phyloP scores from a whole-genome alignment of 305 asterid genomes.

The Vinca major region DNA sequence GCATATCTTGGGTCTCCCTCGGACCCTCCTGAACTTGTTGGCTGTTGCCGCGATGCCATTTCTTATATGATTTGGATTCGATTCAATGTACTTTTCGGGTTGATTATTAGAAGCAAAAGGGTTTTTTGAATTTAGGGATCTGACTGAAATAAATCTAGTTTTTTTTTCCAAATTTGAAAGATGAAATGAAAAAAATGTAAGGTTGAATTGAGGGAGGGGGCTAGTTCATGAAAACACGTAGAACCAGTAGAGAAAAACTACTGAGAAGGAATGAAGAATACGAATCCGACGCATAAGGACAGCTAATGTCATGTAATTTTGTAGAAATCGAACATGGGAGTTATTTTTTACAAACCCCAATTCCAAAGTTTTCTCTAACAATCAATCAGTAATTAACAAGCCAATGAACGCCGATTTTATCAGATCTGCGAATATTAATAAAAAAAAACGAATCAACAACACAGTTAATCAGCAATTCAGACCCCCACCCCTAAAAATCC shows the following conservation, averaged over 20 bases:
- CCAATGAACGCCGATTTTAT: neutral
- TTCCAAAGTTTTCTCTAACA: neutral
- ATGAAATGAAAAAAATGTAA: too few species aligned
- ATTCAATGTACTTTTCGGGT: neutral
- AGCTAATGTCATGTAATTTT: slow-evolving; percentile 21
- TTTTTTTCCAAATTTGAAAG: neutral
- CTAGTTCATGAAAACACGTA: slow-evolving; percentile 42
- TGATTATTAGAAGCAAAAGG: neutral
- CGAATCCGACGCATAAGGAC: slow-evolving; percentile 38
- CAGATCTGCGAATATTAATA: slow-evolving; percentile 9
- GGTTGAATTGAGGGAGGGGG: slow-evolving; percentile 5
- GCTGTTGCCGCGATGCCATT: slow-evolving; percentile 32
- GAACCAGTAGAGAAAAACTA: slow-evolving; percentile 50
- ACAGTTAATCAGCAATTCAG: neutral
- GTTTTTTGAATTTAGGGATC: neutral
- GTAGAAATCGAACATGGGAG: slow-evolving; percentile 15
- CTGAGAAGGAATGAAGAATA: slow-evolving; percentile 49
- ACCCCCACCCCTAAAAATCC: neutral
- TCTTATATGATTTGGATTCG: neutral
- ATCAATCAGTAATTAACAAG: neutral
- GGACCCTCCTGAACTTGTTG: slow-evolving; percentile 24
- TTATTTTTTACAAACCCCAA: neutral
- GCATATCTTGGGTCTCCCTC: slow-evolving; percentile 26
- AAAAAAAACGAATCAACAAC: neutral
- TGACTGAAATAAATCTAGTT: neutral